Base-by-base conservation (phyloP, 2,329 filamentous ascomycete species). In the Talaromyces albobiverticillius region DNA sequence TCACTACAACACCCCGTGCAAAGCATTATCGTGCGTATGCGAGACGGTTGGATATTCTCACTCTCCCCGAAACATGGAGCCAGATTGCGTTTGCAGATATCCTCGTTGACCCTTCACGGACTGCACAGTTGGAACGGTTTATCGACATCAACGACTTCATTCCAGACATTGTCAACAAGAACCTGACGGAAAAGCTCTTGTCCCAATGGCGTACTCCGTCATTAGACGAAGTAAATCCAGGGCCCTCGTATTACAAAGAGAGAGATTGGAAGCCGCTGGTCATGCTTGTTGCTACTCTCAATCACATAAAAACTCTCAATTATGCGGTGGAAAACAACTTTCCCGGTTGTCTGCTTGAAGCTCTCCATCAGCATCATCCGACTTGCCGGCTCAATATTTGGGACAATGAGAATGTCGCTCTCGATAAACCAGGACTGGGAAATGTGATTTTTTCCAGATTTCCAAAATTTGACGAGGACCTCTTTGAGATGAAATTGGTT, bases 241-340 rank as follows among this genome's bases (percentile, higher is more conserved):
- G 13, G 16, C 46, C 32, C 18, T 49, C 32, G 10, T 49, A 46
- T 46, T 46, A 46, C 26, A n/a, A 23, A 46, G 26, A 46, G 14
- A 34, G 22, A n/a, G 20, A 46, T 46, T 49, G 46, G 46, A 14
- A 10, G 13, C 46, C 46, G 13, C 46, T 49, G 2, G 2, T 41
- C 14, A 8, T 16, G 6, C 32, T 49, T 16, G 20, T 49, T 10
- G 18, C 32, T 41, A 18, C 22, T 25, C 46, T 49, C 14, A 25
- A 40, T 26, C 31, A 32, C 13, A 3, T 49, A 4, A 36, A 26
- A n/a, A 22, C 25, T 10, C 20, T 49, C 11, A 49, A 49, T n/a
- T 49, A 49, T 29, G 46, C 46, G 20, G 32, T 26, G 22, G 46
- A 8, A 38, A 49, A 49, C 3, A 38, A 29, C 22, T 49, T 49